Evolutionary conservation across 495 filamentous ascomycete genomes (phyloP), one percentile per base, ranked within the genome.

Genomic region (Usnea hakonensis): DNA sequence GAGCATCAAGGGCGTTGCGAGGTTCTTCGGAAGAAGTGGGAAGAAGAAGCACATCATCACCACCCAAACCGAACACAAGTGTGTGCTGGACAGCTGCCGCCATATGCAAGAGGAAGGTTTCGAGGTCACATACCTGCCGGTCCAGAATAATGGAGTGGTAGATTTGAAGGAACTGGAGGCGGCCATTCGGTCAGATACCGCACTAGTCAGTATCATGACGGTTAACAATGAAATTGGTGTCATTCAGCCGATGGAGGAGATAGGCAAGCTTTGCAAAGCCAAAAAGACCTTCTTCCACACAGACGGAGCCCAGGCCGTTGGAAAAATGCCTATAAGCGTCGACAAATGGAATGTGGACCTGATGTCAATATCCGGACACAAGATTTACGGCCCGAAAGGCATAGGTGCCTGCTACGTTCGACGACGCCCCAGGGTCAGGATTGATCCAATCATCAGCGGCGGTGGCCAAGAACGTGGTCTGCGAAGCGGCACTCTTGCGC

Each of bases 221-320:
- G 95, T 98, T 43, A 98, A 98, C 80, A 98, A 98, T 73, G 94
- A 98, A 76, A 97, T 97, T 68, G 94, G 94, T 69, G 94, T 98
- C 35, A 92, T 98, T 60, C 94, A 98, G 74, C 95, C 94, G 0
- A 70, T 97, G 65, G 90, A 90, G 67, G 85, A 96, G 76, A 98
- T 98, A 70, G 94, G 94, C 65, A 87, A 87, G 75, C 75, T 98
- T 26, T 98, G 94, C 77, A 85, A 92, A 44, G 81, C 83, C 40
- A 95, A 89, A 73, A 96, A 97, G 78, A 78, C 95, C 55, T 98
- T 96, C 80, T 98, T 97, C 85, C 94, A 98, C 76, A 95, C 91
- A n/a, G 94, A 98, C 74, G 94, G 75, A 33, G 94, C 94, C 8
- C 94, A 98, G 77, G 94, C 95, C 6, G 91, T 96, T 5, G 94